Base-by-base conservation (phyloP, 805 yeast genomes). In the Candida vartiovaarae region DNA sequence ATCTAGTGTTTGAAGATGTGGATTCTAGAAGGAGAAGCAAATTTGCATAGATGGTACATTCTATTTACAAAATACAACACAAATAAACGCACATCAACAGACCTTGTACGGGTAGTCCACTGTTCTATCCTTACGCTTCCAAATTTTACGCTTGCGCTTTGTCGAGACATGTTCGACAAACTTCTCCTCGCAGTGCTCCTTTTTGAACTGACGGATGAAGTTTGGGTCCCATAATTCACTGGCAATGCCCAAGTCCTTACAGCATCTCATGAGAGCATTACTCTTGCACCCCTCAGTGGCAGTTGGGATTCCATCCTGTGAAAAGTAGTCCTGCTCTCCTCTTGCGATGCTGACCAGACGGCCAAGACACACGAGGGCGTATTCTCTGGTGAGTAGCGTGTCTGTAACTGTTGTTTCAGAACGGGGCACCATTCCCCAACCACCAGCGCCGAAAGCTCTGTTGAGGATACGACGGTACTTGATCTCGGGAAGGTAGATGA, bases 281-380 rank as follows among this genome's bases (percentile, higher is more conserved):
- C 95, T 83, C 61, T 89, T 89, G 64, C 98, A 91, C 8, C 99
- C 99, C 65, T 93, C 99, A 35, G 95, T 82, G 0, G 98, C 97
- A 0, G 98, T 93, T 4, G 97, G 88, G 39, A 91, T 77, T 38
- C 93, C 95, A 48, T 79, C 80, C 27, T 87, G 89, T 33, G 77
- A 80, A 67, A 87, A 93, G 61, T 84, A 93, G 53, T 86, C 90
- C 65, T 90, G 97, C 61, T 93, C 98, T 27, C 99, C 99, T 48
- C 99, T 75, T 0, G 97, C 95, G 23, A 93, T 82, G 49, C 91
- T 79, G 3, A 93, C 95, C 40, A 93, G 68, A 51, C 95, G 75
- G 1, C 98, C 98, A 46, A 83, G 79, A 53, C 95, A 84, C 4
- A 93, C 72, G 41, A 93, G 68, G 0, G 87, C 97, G 59, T 88